Evolutionary conservation across 805 yeast species (phyloP), one percentile per base, ranked within the genome.

Genomic region (Saccharomyces mikatae): DNA sequence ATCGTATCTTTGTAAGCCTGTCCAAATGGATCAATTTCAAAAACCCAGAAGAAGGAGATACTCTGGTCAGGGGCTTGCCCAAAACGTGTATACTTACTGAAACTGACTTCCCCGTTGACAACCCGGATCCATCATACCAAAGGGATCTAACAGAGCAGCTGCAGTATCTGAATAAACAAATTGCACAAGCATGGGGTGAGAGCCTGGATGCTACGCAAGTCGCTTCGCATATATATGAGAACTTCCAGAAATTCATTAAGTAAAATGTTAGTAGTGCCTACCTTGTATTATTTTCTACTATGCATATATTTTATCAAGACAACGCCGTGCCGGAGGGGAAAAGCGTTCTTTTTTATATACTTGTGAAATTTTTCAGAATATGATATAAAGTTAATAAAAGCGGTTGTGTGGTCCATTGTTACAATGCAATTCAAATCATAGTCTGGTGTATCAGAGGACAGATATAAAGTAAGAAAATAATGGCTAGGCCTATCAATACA

Each of bases 21-120:
- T 71, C 66, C 51, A 74, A 64, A 17, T 60, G 49, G 52, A 62
- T 63, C 44, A 66, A 68, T 36, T 65, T 72, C 30, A 64, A 63
- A 49, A 26, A 46, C 14, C 27, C 60, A 13, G 70, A 64, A 11
- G 65, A 70, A 48, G 70, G 69, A 11, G 50, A 55, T 8, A 56
- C 68, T 14, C 56, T 74, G 28, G 54, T 77, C 4, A 28, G 58
- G 2, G 52, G 56, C 1, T 53, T 80, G 2, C 80, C 81, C 0
- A 59, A 50, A 3, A 64, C 66, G 14, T 60, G 70, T 9, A 54
- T 80, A 3, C 65, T 83, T 36, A 68, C 79, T 2, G 89, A 83
- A 61, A 80, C 86, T 2, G 89, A 83, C 60, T 71, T 71, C 48
- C 70, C 66, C 1, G 55, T 68, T 41, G 58, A 58, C 29, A 41